A percentile compares a stretch with the other conserved stretches of the same genome.
Evolutionary conservation across 768 basidiomycete species (phyloP).

Genomic region (Amanita exitialis): DNA sequence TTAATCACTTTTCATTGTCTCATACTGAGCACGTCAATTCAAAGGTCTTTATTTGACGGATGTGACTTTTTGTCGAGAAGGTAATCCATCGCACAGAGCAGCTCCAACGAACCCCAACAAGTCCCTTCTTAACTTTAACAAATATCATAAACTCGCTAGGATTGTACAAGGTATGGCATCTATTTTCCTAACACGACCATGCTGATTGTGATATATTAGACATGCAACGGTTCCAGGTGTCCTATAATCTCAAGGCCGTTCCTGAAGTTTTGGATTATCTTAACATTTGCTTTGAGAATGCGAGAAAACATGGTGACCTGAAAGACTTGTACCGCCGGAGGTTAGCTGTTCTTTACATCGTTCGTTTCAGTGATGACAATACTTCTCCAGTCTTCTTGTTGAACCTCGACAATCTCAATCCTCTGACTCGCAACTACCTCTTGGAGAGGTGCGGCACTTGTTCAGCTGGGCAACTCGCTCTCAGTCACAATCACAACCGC

Average conservation of each 20-base stretch:
- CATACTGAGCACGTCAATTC: conserved; percentile 6
- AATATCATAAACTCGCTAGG: conserved; percentile 83
- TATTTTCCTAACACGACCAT: not conserved
- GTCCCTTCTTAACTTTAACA: conserved; percentile 91
- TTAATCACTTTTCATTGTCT: not conserved
- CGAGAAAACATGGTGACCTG: conserved; percentile 70
- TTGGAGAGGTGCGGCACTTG: conserved; percentile 65
- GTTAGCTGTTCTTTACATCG: conserved; percentile 27
- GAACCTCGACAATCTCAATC: conserved; percentile 65
- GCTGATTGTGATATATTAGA: conserved; percentile 31
- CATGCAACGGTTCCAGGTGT: conserved; percentile 86
- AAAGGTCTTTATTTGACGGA: conserved; percentile 82
- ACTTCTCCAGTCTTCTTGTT: conserved; percentile 53
- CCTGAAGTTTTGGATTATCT: conserved; percentile 83
- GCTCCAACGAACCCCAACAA: conserved; percentile 69
- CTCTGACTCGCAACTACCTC: conserved; percentile 50
- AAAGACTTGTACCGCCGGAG: conserved; percentile 82
- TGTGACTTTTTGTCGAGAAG: conserved; percentile 92
- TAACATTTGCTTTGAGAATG: conserved; percentile 61
- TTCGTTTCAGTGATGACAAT: not conserved
- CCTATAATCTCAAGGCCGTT: conserved; percentile 81
- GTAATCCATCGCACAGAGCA: conserved; percentile 78
- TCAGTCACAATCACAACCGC: conserved; percentile 21
- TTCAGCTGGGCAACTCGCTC: conserved; percentile 73
- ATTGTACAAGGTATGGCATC: conserved; percentile 61